Percentiles rank a stretch among this genome's conserved stretches.
Evolutionary conservation across 257 asterid species (phyloP).

Genomic region (Cynanchum wilfordii): DNA sequence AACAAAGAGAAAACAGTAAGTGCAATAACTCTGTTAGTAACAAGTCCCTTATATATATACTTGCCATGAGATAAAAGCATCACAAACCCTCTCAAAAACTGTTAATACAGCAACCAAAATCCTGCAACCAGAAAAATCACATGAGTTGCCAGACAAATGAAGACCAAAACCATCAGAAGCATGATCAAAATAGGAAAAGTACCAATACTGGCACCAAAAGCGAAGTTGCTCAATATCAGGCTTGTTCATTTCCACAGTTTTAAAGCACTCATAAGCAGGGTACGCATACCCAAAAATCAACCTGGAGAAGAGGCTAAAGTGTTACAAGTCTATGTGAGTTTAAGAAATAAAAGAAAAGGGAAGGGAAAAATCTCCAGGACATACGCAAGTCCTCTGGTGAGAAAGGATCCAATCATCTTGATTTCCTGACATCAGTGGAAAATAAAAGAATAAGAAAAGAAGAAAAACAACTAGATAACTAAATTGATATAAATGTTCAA

Average conservation of each 20-base stretch:
- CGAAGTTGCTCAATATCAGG: conserved; percentile 84
- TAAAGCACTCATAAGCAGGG: conserved; percentile 88
- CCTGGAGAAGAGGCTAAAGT: conserved; percentile 38
- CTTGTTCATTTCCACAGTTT: conserved; percentile 82
- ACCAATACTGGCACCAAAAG: conserved; percentile 99
- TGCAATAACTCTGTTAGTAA: neutral
- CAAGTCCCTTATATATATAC: conserved; percentile 1
- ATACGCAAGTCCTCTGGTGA: conserved; percentile 80
- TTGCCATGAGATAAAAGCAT: conserved; percentile 85
- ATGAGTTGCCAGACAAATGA: conserved; percentile 13
- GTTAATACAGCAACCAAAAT: conserved; percentile 83
- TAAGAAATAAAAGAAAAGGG: conserved; percentile 8
- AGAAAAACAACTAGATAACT: conserved; percentile 11
- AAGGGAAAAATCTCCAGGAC: conserved; percentile 18
- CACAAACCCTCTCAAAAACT: conserved; percentile 84
- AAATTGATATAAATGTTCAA: neutral
- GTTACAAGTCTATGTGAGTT: conserved; percentile 17
- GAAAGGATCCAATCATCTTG: conserved; percentile 84
- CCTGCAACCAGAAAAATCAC: conserved; percentile 43
- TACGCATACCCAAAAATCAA: conserved; percentile 82
- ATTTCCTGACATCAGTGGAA: conserved; percentile 35
- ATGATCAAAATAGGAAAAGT: conserved; percentile 8
- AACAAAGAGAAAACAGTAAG: conserved; percentile 7
- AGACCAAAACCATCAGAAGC: conserved; percentile 9
- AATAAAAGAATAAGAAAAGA: conserved; percentile 15